Base-by-base conservation (phyloP, 805 yeast genomes). In the Candida koratica region DNA sequence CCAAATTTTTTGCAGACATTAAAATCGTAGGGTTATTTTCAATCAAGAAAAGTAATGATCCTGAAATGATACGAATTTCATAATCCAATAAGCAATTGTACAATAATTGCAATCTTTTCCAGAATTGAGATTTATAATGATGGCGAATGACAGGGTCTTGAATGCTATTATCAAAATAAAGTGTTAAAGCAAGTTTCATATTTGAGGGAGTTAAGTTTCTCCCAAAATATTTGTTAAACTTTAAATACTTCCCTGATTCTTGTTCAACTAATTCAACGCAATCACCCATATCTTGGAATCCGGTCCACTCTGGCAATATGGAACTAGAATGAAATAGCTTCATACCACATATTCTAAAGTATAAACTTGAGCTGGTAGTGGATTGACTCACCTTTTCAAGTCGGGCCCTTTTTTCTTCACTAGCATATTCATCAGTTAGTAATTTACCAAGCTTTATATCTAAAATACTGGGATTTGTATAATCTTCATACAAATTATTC, bases 341-440 rank as follows among this genome's bases (percentile, higher is more conserved):
- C 90, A 90, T 84, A 0, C 98, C 98, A 49, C 97, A 89, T 3
- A 90, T 76, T 41, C 98, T 65, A 45, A 82, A 79, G 12, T 78
- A 72, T 9, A 85, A 63, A 3, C 80, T 63, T 0, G 96, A 96
- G 29, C 93, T 81, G 0, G 97, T 90, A 1, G 97, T 90, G 0
- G 62, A 39, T 1, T 60, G 52, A 29, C 93, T 73, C 0, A 93
- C 96, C 17, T 67, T 58, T 18, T 58, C 61, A 50, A 90, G 60
- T 27, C 97, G 56, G 33, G 58, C 59, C 11, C 58, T 67, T 50
- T 93, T 90, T 18, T 77, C 95, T 5, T 50, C 45, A 0, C 46
- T 52, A 1, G 85, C 77, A 10, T 50, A 46, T 5, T 69, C 75
- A 56, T 90, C 97, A 48, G 81, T 77, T 24, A 90, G 60, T 7